Evolutionary conservation across 148 eudicot genomes (phyloP), one percentile per base, ranked within the genome.

Genomic region (Persicaria tinctoria): DNA sequence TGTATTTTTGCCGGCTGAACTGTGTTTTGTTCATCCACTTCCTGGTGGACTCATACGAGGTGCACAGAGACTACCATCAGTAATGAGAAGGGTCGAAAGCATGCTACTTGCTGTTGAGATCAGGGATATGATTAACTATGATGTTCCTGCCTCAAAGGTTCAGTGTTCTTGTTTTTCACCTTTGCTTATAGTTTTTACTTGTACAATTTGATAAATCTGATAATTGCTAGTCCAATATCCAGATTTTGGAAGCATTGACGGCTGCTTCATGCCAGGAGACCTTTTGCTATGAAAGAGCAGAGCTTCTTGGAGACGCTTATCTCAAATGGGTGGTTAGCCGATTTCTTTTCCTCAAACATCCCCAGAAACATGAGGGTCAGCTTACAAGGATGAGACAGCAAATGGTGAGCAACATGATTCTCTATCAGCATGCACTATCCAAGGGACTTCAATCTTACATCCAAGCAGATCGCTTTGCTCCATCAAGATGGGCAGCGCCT

Each of bases 181-280:
- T 18, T 23, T 48, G 5, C 41, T 48, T 44, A 14, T 16, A 23
- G 51, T 76, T 50, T 12, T 16, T 10, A 16, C 14, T 51, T 16
- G 27, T 9, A 51, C 53, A 6, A 23, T 71, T 71, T 50, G 54
- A 48, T 47, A 48, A 48, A 50, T 71, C 55, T 71, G 32, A 46
- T 9, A 17, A 14, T 3, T 71, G 51, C n/a, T 23, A 5, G 32
- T 23, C 32, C 27, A 50, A 44, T 85, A 66, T 81, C 51, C 90
- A 95, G 99, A 85, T 95, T 73, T 85, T 95, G 83, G 99, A 95
- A 86, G 99, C 99, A 46, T 83, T 95, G 84, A 95, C 99, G 47
- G 97, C 99, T 74, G 99, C 99, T 80, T 95, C 99, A 49, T 95
- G 99, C 79, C 99, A 95, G 71, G 99, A 95, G 85, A 87, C 99